Evolutionary conservation across 768 basidiomycete genomes (phyloP), one percentile per base, ranked within the genome.

Genomic region (Calvatia gigantea): DNA sequence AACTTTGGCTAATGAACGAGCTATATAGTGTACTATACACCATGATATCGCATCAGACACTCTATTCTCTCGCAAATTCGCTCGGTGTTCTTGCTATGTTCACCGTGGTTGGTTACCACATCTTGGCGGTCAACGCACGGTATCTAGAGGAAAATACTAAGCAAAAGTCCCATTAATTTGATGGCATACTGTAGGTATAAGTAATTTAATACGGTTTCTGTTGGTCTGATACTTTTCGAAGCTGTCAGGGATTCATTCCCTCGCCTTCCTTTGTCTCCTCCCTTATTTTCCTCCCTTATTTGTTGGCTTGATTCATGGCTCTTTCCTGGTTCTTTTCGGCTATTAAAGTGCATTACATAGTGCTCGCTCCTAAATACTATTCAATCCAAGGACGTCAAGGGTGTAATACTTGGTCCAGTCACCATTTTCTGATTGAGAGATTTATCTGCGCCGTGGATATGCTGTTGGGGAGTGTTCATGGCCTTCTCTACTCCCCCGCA

Each of bases 91-190:
- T 91, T 50, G 90, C 95, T 27, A 93, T 98, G 87, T 64, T 92
- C 61, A 85, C 89, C 4, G 87, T 94, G 53, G 86, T 98, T 51
- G 81, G 84, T 44, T 97, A 95, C 71, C 95, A 98, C 73, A 83
- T 96, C 64, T 75, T 98, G 48, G 87, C 91, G 31, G 91, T 96
- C 58, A 95, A 95, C 63, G 83, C 84, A 19, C 65, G 67, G 58
- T 79, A 66, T 66, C 67, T 69, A 57, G 67, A 63, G 58, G 60
- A 60, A 38, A 58, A 58, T 44, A 61, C 67, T 55, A 54, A 51
- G 37, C 62, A 63, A 19, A 62, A 56, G 56, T 21, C 27, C 37
- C 39, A 48, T 6, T 48, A 33, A 27, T 23, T 14, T 35, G 47
- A 9, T 35, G 14, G 17, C 6, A n/a, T 32, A n/a, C 4, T 48